Evolutionary conservation across 176 grass and related monocot genomes (phyloP).

Genomic region (Calamus simplicifolius): DNA sequence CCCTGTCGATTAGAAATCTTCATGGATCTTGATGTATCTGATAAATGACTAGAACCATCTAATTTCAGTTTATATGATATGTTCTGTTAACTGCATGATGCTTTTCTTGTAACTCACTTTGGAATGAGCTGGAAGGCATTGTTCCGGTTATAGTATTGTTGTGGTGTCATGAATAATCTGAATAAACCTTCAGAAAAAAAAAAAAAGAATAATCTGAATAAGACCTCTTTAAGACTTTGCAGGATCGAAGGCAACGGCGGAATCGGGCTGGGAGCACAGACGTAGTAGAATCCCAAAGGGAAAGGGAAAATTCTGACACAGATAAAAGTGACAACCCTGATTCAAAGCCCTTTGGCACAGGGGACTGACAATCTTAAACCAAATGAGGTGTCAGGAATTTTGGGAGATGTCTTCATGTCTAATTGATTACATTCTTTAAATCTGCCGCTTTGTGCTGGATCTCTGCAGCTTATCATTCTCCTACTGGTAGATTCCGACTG

Average conservation of each 20-base stretch:
- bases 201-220: background rate
- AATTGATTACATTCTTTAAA: background rate
- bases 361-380: constrained; percentile 36
- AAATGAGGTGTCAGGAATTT: constrained; percentile 22
- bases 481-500: too few relatives aligned
- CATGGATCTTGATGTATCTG: too few relatives aligned
- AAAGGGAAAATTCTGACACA: constrained; percentile 69
- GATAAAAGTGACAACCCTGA: constrained; percentile 76
- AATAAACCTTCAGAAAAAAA: background rate
- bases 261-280: constrained; percentile 42
- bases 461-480: too few relatives aligned
- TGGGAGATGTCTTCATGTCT: background rate
- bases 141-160: too few relatives aligned
- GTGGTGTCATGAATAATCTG: background rate
- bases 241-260: constrained; percentile 58
- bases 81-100: too few relatives aligned
- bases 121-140: too few relatives aligned
- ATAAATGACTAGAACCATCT: too few relatives aligned
- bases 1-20: too few relatives aligned
- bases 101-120: too few relatives aligned
- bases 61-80: too few relatives aligned
- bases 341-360: constrained; percentile 35
- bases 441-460: too few relatives aligned
- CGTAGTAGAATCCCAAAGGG: constrained; percentile 63
- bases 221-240: background rate